Evolutionary conservation across 2,329 filamentous ascomycete genomes (phyloP).

Genomic region (Colletotrichum sp.): DNA sequence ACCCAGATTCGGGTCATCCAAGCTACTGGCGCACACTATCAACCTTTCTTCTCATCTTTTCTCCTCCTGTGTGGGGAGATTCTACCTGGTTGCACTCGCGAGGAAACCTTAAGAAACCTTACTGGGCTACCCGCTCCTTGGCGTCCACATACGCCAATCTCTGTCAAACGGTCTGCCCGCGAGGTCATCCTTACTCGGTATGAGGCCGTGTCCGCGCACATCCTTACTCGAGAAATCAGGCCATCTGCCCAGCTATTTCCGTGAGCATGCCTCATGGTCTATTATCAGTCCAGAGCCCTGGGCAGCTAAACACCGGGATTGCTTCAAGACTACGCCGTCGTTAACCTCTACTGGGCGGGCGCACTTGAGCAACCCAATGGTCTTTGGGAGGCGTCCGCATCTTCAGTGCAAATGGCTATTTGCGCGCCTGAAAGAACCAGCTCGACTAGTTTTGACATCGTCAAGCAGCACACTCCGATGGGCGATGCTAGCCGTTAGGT

Average conservation of each 20-base stretch:
- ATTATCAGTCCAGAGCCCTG: not conserved
- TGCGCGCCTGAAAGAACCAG: not conserved
- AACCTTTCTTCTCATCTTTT: not conserved
- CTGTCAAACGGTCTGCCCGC: not conserved
- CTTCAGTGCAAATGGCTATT: not conserved
- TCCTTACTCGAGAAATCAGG: constrained; percentile 1
- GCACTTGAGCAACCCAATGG: not conserved
- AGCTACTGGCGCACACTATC: not conserved
- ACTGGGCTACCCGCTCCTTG: not conserved
- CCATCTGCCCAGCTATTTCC: not conserved
- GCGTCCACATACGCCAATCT: not conserved
- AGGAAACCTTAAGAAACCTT: not conserved
- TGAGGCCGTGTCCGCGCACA: not conserved
- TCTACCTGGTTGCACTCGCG: not conserved
- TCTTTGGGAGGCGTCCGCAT: not conserved
- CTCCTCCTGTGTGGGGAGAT: constrained; percentile 1
- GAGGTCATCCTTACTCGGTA: not conserved
- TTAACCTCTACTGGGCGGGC: not conserved
- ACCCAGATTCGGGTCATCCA: not conserved
- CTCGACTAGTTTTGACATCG: not conserved
- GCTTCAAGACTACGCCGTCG: not conserved
- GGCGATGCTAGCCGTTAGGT: not conserved
- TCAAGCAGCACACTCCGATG: not conserved
- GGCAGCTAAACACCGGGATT: not conserved
- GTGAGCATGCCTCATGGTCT: not conserved